phyloP scores from a whole-genome alignment of 1,284 basidiomycete genomes.

The Ganoderma boninense region DNA sequence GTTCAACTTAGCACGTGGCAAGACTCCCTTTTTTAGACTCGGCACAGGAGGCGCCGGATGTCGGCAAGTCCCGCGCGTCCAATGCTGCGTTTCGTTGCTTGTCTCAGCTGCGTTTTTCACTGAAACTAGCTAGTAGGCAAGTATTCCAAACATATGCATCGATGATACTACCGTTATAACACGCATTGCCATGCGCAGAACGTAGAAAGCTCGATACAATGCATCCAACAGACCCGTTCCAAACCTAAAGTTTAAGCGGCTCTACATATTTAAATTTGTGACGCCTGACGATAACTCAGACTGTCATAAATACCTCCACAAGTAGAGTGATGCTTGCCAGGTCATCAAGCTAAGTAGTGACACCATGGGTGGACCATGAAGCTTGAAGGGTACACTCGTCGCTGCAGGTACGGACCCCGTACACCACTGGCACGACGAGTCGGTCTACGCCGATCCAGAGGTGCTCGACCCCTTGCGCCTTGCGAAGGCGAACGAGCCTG shows the following conservation, averaged over 20 bases:
- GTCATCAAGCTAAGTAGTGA: no score
- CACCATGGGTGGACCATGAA: background rate
- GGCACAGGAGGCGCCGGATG: background rate
- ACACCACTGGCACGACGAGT: background rate
- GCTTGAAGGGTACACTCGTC: background rate
- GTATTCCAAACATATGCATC: slow-evolving; percentile 18
- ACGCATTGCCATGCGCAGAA: slow-evolving; percentile 42
- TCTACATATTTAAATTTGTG: no score
- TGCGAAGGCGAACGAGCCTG: slow-evolving; percentile 45
- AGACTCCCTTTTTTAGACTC: background rate
- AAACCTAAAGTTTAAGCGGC: background rate
- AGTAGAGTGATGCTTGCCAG: no score
- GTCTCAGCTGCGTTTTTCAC: background rate
- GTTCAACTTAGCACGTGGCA: background rate
- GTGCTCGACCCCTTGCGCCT: slow-evolving; percentile 49
- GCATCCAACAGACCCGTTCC: slow-evolving; percentile 55
- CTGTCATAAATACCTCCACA: no score
- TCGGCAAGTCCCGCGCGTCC: background rate
- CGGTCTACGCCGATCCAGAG: background rate
- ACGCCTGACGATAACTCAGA: no score
- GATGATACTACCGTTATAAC: no score
- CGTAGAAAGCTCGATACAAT: slow-evolving; percentile 55
- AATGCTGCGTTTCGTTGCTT: background rate
- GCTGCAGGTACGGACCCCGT: background rate
- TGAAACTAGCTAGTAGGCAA: background rate